Conservation (phyloP, 306 rosid genomes). For the Trifolium subterraneum region DNA sequence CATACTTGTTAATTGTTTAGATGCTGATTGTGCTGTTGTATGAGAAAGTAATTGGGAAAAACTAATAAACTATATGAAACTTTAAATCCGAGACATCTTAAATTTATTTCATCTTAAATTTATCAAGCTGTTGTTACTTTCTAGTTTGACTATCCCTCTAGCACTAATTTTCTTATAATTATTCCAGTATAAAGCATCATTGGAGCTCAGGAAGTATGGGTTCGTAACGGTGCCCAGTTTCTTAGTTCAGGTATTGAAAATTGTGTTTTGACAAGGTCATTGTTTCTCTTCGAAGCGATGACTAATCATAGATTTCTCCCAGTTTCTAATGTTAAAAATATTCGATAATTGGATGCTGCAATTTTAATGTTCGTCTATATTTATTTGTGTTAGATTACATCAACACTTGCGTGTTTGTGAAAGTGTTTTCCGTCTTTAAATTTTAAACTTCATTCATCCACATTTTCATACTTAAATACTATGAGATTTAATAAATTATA, state of each 20-base stretch:
- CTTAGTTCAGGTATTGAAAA: constrained; percentile 70
- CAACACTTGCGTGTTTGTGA: not conserved
- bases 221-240: constrained; percentile 75
- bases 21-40: constrained; percentile 14
- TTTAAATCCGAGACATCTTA: constrained; percentile 25
- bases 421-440: constrained; percentile 18
- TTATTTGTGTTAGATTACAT: constrained; percentile 14
- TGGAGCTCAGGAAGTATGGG: constrained; percentile 75
- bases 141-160: constrained; percentile 22
- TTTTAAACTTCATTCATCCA: constrained; percentile 6
- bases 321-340: not conserved
- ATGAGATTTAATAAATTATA: constrained; percentile 24
- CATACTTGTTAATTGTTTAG: not conserved
- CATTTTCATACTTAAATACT: not conserved
- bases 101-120: constrained; percentile 9
- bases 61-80: not conserved
- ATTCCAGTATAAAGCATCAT: constrained; percentile 86
- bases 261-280: constrained; percentile 29
- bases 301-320: not conserved
- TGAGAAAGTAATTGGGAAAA: constrained; percentile 29
- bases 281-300: constrained; percentile 27
- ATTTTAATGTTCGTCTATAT: constrained; percentile 23
- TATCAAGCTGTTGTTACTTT: constrained; percentile 14
- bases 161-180: constrained; percentile 36
- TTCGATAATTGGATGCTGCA: constrained; percentile 19